Conservation (phyloP, 352 stramenopile species). For the Phytophthora tentaculata region DNA sequence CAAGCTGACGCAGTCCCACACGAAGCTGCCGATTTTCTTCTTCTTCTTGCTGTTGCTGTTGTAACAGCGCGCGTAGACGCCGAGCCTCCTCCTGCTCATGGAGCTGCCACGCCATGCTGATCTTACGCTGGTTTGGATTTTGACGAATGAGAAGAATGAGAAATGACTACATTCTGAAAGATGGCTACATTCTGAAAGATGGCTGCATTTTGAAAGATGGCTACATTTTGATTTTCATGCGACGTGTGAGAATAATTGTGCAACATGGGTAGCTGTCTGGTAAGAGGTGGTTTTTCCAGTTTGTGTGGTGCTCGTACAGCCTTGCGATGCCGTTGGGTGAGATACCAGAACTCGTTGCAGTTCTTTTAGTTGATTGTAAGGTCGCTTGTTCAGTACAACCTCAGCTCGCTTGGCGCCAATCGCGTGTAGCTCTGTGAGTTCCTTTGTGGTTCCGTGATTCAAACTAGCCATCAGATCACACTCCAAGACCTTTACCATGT, state of each 20-base stretch:
- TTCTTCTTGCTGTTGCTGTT: slow-evolving; percentile 37
- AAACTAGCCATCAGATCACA: slow-evolving; percentile 56
- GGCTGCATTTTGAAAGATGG: slow-evolving; percentile 5
- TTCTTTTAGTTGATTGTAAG: slow-evolving; percentile 52
- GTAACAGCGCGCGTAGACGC: slow-evolving; percentile 17
- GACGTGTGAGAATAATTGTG: slow-evolving; percentile 26
- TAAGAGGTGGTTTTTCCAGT: slow-evolving; percentile 37
- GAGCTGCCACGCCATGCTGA: slow-evolving; percentile 38
- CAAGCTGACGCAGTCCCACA: slow-evolving; percentile 35
- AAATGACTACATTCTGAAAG: slow-evolving; percentile 19
- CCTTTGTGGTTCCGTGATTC: slow-evolving; percentile 45
- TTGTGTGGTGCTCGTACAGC: slow-evolving; percentile 49
- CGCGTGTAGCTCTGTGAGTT: slow-evolving; percentile 52
- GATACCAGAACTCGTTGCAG: slow-evolving; percentile 51
- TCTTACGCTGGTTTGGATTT: slow-evolving; percentile 10
- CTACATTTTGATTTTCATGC: slow-evolving; percentile 19
- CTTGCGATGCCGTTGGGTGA: slow-evolving; percentile 51
- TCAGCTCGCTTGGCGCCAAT: slow-evolving; percentile 64
- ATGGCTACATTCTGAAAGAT: slow-evolving; percentile 8
- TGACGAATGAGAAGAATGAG: slow-evolving; percentile 18
- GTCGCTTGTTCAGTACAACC: slow-evolving; percentile 47
- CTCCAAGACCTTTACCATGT: slow-evolving; percentile 54
- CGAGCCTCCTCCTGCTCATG: slow-evolving; percentile 42
- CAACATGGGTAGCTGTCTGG: not conserved
- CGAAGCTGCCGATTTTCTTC: slow-evolving; percentile 27